phyloP scores from a whole-genome alignment of 192 early-diverging fungal species.

The Dimargaris cristalligena region DNA sequence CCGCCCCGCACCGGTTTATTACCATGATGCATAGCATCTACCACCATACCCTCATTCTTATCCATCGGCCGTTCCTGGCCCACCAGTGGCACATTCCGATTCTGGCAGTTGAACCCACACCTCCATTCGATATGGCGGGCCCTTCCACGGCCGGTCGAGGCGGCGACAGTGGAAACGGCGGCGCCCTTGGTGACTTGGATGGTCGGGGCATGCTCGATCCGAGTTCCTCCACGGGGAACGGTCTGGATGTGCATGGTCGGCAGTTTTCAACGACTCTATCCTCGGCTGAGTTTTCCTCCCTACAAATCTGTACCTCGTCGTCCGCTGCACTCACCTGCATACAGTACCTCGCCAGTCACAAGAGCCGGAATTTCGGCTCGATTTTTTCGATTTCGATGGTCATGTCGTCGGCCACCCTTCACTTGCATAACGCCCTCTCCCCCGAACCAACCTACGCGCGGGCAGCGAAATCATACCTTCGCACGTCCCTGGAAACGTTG shows the following conservation, averaged over 20 bases:
- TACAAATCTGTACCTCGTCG: constrained; percentile 7
- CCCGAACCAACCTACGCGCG: background rate
- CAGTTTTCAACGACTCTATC: no score
- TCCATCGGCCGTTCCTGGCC: constrained; percentile 25
- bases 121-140: no score
- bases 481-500: background rate
- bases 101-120: background rate
- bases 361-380: background rate
- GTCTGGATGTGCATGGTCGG: no score
- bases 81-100: constrained; percentile 1
- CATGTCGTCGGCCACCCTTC: background rate
- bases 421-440: background rate
- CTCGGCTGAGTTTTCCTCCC: constrained; percentile 6
- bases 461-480: background rate
- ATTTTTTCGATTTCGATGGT: background rate
- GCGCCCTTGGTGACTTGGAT: no score
- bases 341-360: background rate
- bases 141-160: no score
- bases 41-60: constrained; percentile 28
- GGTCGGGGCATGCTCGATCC: no score
- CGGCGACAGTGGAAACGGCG: no score
- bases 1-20: constrained; percentile 24
- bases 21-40: constrained; percentile 27
- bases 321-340: constrained; percentile 4
- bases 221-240: no score